Evolutionary conservation across 257 asterid species (phyloP).

Genomic region (Nicotiana undulata): DNA sequence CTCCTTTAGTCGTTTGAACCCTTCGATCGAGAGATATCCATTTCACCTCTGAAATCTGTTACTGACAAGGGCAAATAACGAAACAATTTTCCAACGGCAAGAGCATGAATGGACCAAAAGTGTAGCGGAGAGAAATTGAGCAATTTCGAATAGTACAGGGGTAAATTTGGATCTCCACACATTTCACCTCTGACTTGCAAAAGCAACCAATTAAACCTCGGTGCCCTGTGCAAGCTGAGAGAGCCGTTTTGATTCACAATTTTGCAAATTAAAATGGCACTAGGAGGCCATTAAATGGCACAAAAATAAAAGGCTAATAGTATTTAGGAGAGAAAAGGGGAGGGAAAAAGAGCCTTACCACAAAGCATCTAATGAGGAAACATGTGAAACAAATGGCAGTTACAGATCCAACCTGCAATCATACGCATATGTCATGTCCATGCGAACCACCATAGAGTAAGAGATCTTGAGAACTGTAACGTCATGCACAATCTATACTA

Average conservation of each 20-base stretch:
- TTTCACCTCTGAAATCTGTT: no score
- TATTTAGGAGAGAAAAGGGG: neutral
- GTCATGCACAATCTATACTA: neutral
- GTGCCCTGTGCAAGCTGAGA: neutral
- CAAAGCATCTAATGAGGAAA: conserved; percentile 78
- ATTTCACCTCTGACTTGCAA: neutral
- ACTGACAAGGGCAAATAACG: no score
- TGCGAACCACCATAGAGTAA: neutral
- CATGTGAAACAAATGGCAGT: conserved; percentile 90
- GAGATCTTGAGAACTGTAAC: neutral
- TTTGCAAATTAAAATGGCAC: neutral
- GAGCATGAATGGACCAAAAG: no score
- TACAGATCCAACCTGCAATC: conserved; percentile 82
- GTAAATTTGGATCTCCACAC: no score
- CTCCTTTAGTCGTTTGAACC: no score
- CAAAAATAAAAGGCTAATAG: neutral
- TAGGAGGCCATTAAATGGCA: neutral
- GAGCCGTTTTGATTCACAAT: neutral
- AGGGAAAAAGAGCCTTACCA: conserved; percentile 41
- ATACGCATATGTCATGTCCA: neutral
- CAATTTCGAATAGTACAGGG: no score
- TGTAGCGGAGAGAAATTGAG: no score
- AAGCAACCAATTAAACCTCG: neutral
- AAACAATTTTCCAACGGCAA: no score
- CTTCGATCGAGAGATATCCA: no score